phyloP scores from a whole-genome alignment of 1,284 basidiomycete genomes.

The Rhodotorula sp. region DNA sequence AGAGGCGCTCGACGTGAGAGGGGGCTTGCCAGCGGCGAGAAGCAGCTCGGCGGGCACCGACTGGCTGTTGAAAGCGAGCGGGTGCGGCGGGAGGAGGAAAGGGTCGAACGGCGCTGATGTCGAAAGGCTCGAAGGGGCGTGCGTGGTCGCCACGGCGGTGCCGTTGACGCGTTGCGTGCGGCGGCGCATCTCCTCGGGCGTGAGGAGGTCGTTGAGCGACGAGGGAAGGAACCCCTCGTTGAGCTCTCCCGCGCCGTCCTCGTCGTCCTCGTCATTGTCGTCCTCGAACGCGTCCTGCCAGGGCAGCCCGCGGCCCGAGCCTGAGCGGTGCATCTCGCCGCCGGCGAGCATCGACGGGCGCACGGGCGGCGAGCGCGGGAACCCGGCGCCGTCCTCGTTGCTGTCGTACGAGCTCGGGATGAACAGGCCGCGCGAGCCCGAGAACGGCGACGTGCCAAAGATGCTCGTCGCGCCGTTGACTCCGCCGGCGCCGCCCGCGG shows the following conservation, averaged over 20 bases:
- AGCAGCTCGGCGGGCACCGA: slow-evolving; percentile 37
- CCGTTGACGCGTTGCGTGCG: slow-evolving; percentile 66
- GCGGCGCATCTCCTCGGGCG: slow-evolving; percentile 75
- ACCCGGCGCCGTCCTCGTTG: slow-evolving; percentile 30
- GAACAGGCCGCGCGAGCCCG: slow-evolving; percentile 64
- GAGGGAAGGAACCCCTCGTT: slow-evolving; percentile 81
- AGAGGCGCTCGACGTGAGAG: neutral
- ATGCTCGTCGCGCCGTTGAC: slow-evolving; percentile 59
- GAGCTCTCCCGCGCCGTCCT: slow-evolving; percentile 61
- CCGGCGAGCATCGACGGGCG: slow-evolving; percentile 8
- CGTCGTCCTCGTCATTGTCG: slow-evolving; percentile 56
- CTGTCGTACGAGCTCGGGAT: slow-evolving; percentile 48
- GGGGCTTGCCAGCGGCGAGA: slow-evolving; percentile 18
- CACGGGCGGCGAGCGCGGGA: slow-evolving; percentile 35
- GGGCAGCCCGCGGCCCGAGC: slow-evolving; percentile 5
- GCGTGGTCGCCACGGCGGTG: neutral
- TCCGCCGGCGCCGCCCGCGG: neutral
- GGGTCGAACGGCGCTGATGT: slow-evolving; percentile 4
- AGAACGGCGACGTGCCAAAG: slow-evolving; percentile 56
- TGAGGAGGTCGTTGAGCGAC: slow-evolving; percentile 80
- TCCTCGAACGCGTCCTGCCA: slow-evolving; percentile 53
- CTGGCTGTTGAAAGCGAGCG: slow-evolving; percentile 7
- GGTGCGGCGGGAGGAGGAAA: neutral
- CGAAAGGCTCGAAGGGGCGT: slow-evolving; percentile 22
- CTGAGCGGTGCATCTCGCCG: slow-evolving; percentile 13